A percentile compares a stretch with the other conserved stretches of the same genome.
These are phyloP conservation scores for Entonaema liquescens DNA, from an alignment of 495 filamentous ascomycete genomes.

Conservation along the genomic window DNA sequence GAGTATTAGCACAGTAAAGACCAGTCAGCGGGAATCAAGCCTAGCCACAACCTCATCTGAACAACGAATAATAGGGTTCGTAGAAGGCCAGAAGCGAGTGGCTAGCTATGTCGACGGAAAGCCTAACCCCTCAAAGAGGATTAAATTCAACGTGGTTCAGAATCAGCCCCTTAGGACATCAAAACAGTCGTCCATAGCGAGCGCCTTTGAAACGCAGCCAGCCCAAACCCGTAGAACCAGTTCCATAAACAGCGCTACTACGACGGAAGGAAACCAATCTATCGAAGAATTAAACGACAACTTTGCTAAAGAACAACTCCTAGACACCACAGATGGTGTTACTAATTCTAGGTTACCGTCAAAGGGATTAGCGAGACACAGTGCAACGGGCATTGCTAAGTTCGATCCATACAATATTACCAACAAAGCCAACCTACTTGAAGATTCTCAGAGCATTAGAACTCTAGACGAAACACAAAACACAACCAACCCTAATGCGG, in stretches of 20 bases:
- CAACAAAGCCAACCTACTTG: neutral
- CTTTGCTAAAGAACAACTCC: neutral
- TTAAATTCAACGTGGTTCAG: conserved; percentile 24
- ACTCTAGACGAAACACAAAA: neutral
- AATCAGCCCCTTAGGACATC: neutral
- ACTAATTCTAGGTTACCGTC: neutral
- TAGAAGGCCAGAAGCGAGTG: conserved; percentile 11
- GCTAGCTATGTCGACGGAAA: neutral
- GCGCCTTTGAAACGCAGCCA: neutral
- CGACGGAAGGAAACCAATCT: neutral
- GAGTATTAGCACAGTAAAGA: neutral
- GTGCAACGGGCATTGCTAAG: neutral
- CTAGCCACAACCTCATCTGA: neutral
- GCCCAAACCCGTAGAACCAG: neutral
- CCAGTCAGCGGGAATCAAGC: neutral
- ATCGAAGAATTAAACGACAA: conserved; percentile 2
- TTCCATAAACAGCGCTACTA: neutral
- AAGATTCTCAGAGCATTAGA: neutral
- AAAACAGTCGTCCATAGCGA: neutral
- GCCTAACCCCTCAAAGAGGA: conserved; percentile 9
- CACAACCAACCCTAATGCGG: neutral
- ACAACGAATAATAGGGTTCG: neutral
- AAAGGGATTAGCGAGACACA: neutral
- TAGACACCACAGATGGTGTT: neutral
- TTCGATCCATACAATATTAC: conserved; percentile 5